Evolutionary conservation across 495 filamentous ascomycete species (phyloP), one percentile per base, ranked within the genome.

Genomic region (Penicillium cinerascens): DNA sequence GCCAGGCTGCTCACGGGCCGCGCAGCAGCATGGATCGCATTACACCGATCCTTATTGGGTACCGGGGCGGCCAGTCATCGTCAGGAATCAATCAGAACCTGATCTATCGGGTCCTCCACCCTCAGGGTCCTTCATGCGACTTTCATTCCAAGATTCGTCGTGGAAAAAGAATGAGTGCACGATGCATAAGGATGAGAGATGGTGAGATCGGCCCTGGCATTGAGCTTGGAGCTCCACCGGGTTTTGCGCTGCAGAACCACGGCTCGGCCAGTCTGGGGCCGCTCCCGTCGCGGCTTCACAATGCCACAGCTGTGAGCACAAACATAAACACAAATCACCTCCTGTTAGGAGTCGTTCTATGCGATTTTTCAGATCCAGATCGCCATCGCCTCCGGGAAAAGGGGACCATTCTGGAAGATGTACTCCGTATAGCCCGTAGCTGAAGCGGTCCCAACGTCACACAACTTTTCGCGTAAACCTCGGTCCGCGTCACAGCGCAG

Each of bases 101-200:
- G 63, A 65, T 56, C 39, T 51, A 58, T 60, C 59, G 22, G 8
- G 18, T 37, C 21, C n/a, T 49, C 49, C 42, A 54, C 51, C 39
- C 11, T 52, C 45, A 61, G 58, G 51, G 54, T 58, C 54, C 40
- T 48, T 8, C 4, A 7, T 39, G 37, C 3, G 7, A 6, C 18
- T 20, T 33, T 33, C 29, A 13, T 15, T 10, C 8, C 11, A 10
- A 9, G 26, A 5, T 29, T 29, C 4, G 3, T 23, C 22, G 22
- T 23, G 22, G 22, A 3, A 23, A 23, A 23, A 23, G 6, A 6
- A 6, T 23, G 4, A 33, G 11, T 33, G 29, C 29, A 33, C 29
- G 29, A 29, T 6, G 26, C 7, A 6, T 3, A 9, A 10, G 11
- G 2, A 29, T 9, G n/a, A n/a, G n/a, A n/a, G n/a, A n/a, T n/a